These are phyloP conservation scores for Filosporella fistucella DNA, from an alignment of 495 filamentous ascomycete genomes.

Conservation along the genomic window DNA sequence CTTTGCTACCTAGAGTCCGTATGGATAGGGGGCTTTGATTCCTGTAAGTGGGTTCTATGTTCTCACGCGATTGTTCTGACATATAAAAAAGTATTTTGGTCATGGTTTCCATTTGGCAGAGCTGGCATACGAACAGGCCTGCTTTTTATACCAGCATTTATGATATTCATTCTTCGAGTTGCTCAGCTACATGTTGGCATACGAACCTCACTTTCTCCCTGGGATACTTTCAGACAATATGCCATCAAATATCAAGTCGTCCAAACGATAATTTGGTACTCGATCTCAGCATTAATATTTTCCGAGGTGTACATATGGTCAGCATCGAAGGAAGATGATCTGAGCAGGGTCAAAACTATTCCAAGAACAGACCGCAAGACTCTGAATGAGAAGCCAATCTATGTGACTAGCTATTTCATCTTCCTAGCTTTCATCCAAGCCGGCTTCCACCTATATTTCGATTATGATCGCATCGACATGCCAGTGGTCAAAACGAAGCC, in stretches of 20 bases:
- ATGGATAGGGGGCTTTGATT: constrained; percentile 63
- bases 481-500: constrained; percentile 18
- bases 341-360: constrained; percentile 63
- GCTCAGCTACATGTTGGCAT: constrained; percentile 74
- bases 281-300: constrained; percentile 77
- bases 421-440: constrained; percentile 67
- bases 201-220: constrained; percentile 64
- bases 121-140: constrained; percentile 72
- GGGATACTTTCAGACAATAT: constrained; percentile 54
- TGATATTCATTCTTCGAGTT: constrained; percentile 72
- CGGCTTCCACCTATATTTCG: constrained; percentile 61
- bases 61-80: constrained; percentile 8
- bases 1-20: constrained; percentile 74
- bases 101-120: constrained; percentile 77
- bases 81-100: constrained; percentile 62
- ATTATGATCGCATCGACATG: constrained; percentile 59
- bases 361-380: constrained; percentile 62
- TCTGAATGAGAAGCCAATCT: constrained; percentile 87
- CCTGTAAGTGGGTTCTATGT: constrained; percentile 38
- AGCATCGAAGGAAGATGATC: constrained; percentile 51
- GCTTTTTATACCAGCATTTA: constrained; percentile 68
- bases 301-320: constrained; percentile 81
- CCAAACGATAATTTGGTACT: constrained; percentile 67
- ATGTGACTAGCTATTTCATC: constrained; percentile 66
- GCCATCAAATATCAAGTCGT: constrained; percentile 52